Conservation (phyloP, 2,329 filamentous ascomycete species). For the Trichoderma breve region DNA sequence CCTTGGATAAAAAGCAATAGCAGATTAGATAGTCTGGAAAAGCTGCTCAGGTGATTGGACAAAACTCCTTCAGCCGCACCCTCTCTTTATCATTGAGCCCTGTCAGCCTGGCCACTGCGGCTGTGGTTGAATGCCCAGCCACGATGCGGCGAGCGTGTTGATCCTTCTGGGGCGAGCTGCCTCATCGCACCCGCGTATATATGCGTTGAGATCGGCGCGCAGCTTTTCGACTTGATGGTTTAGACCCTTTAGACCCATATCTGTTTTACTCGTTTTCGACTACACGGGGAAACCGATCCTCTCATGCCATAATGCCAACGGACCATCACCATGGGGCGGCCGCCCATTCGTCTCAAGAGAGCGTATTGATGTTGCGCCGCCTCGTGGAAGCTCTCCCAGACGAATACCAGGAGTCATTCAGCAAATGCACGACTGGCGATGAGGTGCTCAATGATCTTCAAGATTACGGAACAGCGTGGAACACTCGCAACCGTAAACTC, state of each 20-base stretch:
- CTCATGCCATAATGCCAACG: not conserved
- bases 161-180: not conserved
- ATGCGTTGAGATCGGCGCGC: not conserved
- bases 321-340: not conserved
- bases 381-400: not conserved
- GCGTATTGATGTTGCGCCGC: not conserved
- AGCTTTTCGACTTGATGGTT: not conserved
- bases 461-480: not conserved
- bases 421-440: not conserved
- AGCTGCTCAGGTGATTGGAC: not conserved
- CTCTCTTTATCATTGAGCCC: not conserved
- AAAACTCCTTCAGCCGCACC: not conserved
- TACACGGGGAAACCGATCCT: not conserved
- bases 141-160: not conserved
- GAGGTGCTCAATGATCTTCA: not conserved
- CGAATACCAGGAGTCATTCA: not conserved
- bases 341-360: not conserved
- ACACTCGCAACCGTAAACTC: not conserved
- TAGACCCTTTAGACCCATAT: fast-evolving
- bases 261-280: not conserved
- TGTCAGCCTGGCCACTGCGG: not conserved
- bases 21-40: not conserved
- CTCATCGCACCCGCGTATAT: not conserved
- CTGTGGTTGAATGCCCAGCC: not conserved
- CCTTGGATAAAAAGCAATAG: not conserved